Conservation (phyloP, 441 rosid species). For the Populus hybrid region DNA sequence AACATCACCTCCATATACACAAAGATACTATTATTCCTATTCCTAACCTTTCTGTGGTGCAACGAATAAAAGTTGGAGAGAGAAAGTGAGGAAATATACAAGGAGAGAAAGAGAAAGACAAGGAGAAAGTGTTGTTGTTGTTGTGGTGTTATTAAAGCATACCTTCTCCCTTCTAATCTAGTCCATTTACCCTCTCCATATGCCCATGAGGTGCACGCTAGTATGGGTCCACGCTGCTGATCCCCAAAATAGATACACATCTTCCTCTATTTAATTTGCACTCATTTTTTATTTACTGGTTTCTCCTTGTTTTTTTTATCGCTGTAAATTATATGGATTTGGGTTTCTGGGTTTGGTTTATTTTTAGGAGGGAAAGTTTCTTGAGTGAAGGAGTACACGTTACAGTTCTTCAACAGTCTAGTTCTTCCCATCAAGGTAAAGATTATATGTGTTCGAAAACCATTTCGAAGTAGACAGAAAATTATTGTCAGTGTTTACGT, state of each 20-base stretch:
- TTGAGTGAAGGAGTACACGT: conserved; percentile 21
- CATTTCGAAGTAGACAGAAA: background rate
- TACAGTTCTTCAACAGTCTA: conserved; percentile 17
- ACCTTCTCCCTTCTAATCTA: conserved; percentile 34
- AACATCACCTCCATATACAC: background rate
- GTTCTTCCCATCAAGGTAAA: conserved; percentile 31
- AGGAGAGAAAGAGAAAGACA: background rate
- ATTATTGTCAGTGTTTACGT: background rate
- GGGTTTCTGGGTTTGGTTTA: conserved; percentile 24
- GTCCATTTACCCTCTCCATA: conserved; percentile 8
- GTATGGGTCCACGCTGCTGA: conserved; percentile 54
- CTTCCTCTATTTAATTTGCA: conserved; percentile 5
- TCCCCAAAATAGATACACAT: conserved; percentile 40
- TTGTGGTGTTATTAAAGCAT: background rate
- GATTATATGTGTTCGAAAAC: background rate
- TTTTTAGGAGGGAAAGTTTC: conserved; percentile 8
- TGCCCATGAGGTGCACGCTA: conserved; percentile 70
- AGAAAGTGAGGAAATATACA: conserved; percentile 7
- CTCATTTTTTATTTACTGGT: conserved; percentile 27
- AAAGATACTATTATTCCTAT: background rate
- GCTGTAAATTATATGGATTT: conserved; percentile 22
- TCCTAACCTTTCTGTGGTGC: conserved; percentile 56
- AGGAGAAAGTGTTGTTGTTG: background rate
- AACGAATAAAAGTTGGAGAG: conserved; percentile 54
- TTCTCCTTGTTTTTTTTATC: conserved; percentile 8